A percentile compares a stretch with the other conserved stretches of the same genome.
Evolutionary conservation across 2,329 filamentous ascomycete genomes (phyloP).

Genomic region (Neonectria ditissima): DNA sequence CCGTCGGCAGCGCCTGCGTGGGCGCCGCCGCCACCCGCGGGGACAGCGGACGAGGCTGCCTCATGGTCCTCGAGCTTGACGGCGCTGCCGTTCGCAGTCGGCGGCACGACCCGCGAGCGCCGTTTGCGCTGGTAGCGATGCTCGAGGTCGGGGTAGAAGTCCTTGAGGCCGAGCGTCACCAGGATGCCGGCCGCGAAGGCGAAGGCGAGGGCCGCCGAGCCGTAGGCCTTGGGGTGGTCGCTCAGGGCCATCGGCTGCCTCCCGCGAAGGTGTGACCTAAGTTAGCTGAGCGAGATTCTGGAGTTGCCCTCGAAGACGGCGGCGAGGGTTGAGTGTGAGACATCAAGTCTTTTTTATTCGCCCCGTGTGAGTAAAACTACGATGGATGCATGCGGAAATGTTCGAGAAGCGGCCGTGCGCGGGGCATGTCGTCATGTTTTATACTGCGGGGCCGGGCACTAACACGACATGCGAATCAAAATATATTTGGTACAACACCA

Average conservation of each 20-base stretch:
- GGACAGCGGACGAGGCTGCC: slow-evolving; percentile 44
- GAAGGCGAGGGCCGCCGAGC: slow-evolving; percentile 73
- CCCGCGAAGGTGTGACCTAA: neutral
- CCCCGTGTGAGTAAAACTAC: slow-evolving; percentile 3
- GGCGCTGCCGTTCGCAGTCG: slow-evolving; percentile 18
- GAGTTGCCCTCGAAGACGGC: neutral
- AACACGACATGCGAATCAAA: neutral
- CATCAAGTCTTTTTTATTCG: slow-evolving; percentile 11
- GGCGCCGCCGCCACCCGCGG: slow-evolving; percentile 44
- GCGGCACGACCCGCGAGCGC: slow-evolving; percentile 34
- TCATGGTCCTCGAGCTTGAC: slow-evolving; percentile 70
- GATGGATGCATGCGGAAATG: neutral
- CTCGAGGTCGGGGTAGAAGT: slow-evolving; percentile 82
- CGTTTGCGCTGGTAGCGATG: slow-evolving; percentile 66
- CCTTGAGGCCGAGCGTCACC: slow-evolving; percentile 81
- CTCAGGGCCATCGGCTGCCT: slow-evolving; percentile 66
- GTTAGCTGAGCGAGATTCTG: neutral
- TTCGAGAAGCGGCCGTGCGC: slow-evolving; percentile 14
- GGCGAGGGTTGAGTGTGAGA: neutral
- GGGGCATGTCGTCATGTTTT: slow-evolving; percentile 17
- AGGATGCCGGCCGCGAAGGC: slow-evolving; percentile 84
- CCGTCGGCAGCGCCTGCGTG: slow-evolving; percentile 70
- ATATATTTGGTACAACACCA: neutral
- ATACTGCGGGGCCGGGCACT: slow-evolving; percentile 11
- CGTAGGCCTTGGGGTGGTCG: slow-evolving; percentile 71